Base-by-base conservation (phyloP, 1,139 yeast genomes). In the Saccharomyces hybrid region DNA sequence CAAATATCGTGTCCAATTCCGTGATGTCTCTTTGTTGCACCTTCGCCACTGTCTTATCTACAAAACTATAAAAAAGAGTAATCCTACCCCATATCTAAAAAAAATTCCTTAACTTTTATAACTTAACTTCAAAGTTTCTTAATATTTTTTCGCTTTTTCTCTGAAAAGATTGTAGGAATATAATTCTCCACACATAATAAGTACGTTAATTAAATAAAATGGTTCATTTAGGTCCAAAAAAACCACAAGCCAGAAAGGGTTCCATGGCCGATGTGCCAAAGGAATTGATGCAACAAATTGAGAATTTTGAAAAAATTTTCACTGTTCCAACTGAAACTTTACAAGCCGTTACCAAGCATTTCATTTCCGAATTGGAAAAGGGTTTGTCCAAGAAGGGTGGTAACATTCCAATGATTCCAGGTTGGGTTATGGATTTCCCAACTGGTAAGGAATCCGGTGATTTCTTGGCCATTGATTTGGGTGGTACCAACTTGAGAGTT, bases 161-260 rank as follows among this genome's bases (percentile, higher is more conserved):
- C 1, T 16, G 5, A 5, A 1, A 38, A 20, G 3, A 2, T 9
- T 13, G 16, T 16, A 38, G 13, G 9, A 38, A 13, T 38, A 38
- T 38, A 38, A 8, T 38, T 38, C 16, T 38, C 25, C 20, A 38
- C 44, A 38, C 13, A 38, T 4, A 38, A 13, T 38, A 38, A 16
- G 20, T 20, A 16, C 8, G 20, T 5, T 38, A 9, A 16, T 20
- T 16, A 16, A 8, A 16, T 9, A 64, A 49, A 62, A 86, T 86
- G 95, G 95, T 86, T 69, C 88, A 83, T 71, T 79, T 86, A 68
- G 95, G 95, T 68, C 93, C 95, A 60, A 84, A 85, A 70, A 82
- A 81, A 64, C 93, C 95, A 52, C 91, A 87, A 60, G 83, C 84
- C 68, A 84, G 95, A 76, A 86, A 77, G 78, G 83, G 95, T 52